Base-by-base conservation (phyloP, 768 basidiomycete genomes). In the Pulveroboletus ravenelii region DNA sequence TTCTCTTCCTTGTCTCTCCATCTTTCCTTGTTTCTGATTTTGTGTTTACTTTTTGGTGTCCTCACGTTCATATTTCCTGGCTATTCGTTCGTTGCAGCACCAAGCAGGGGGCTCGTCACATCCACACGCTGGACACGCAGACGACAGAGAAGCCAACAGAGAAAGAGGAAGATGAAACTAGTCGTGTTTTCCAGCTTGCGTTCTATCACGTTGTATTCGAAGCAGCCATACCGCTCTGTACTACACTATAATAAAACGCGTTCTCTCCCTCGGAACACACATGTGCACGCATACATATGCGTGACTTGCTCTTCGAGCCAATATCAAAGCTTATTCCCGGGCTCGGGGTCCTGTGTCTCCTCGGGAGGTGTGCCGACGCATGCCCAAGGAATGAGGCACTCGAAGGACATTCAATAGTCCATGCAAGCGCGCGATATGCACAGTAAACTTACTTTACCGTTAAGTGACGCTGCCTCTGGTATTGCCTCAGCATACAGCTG, bases 361-460 rank as follows among this genome's bases (percentile, higher is more conserved):
- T 62, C 50, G 18, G 42, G 44, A 12, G 65, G 50, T 1, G 47
- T 20, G 0, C 71, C 70, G 3, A 70, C 36, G 18, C 71, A 65
- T 10, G 72, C 75, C 75, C 76, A 78, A 0, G 78, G 77, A 17
- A 73, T 60, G 23, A 78, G 68, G 50, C 72, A 78, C 74, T 78
- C 34, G 27, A 44, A 35, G 35, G 47, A 38, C 9, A 32, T 15
- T 52, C 41, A 63, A 37, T 27, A 25, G 32, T 12, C 5, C 31
- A 17, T 1, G 6, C 3, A 9, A 2, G 17, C 17, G 17, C 20
- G 14, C 17, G 3, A 49, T n/a, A 37, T 0, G 15, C 9, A 30
- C 13, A 15, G 35, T 0, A 29, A 12, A 48, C 77, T 62, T 74
- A 48, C 77, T 62, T 74, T 64, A 3, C 80, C 78, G 45, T 74